Percentiles rank a stretch among this genome's conserved stretches.
phyloP scores from a whole-genome alignment of 2,329 filamentous ascomycete species.

The Trichoderma atrobrunneum region DNA sequence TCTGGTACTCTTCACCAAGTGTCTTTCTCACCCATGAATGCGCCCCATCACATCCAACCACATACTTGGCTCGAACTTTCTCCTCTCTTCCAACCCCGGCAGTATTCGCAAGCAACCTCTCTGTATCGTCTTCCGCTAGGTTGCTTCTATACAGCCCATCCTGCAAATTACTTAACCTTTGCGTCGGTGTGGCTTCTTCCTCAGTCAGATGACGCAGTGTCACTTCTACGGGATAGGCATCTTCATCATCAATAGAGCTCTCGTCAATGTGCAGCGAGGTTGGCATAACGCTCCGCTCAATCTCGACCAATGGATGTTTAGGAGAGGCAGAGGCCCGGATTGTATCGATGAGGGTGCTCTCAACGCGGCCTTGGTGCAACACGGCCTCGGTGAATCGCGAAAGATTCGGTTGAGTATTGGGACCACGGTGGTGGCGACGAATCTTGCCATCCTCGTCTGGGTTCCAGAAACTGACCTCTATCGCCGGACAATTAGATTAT shows the following conservation, averaged over 20 bases:
- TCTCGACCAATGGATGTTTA: constrained; percentile 36
- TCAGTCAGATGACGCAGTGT: constrained; percentile 56
- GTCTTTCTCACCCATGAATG: constrained; percentile 62
- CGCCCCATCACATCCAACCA: constrained; percentile 67
- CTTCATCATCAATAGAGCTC: constrained; percentile 44
- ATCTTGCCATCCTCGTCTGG: constrained; percentile 58
- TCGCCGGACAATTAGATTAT: background rate
- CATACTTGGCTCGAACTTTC: constrained; percentile 48
- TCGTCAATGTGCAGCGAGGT: constrained; percentile 54
- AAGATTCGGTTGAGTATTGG: constrained; percentile 59
- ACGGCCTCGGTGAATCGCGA: constrained; percentile 64
- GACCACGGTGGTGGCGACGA: constrained; percentile 56
- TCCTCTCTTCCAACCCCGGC: constrained; percentile 27
- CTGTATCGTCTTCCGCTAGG: constrained; percentile 54
- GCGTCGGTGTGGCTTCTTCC: constrained; percentile 52
- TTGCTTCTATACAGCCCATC: constrained; percentile 61
- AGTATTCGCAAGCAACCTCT: constrained; percentile 42
- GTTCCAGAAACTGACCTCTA: constrained; percentile 48
- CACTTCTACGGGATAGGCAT: constrained; percentile 60
- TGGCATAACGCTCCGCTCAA: constrained; percentile 61
- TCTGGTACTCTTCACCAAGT: constrained; percentile 48
- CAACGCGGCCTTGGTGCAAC: constrained; percentile 69
- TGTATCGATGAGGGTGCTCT: constrained; percentile 63
- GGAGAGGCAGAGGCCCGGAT: constrained; percentile 51
- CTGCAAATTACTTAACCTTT: constrained; percentile 31